Evolutionary conservation across 1,284 basidiomycete genomes (phyloP), one percentile per base, ranked within the genome.

Genomic region (Ganoderma lucidum): DNA sequence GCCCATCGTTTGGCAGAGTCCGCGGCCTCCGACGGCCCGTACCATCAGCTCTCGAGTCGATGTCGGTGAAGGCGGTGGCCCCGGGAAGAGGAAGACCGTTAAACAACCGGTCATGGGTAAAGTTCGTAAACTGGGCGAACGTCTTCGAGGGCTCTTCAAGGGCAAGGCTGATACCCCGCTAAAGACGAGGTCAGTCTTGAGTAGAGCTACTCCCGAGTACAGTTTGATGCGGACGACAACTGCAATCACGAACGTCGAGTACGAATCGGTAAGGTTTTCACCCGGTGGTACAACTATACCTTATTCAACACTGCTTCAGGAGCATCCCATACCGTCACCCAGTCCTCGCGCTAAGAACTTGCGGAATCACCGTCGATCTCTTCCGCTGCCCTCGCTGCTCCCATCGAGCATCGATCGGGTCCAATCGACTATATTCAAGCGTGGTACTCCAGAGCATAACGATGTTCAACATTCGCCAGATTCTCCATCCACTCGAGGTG

Each of bases 81-180:
- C 59, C 1, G 23, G 58, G 14, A 48, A 48, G 30, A 65, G 56
- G 65, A 44, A 44, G n/a, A 65, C 56, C 15, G 15, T 28, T 10
- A 73, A 66, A 51, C 62, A 61, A 59, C 70, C 73, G 30, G 70
- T 76, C 42, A 17, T 73, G 15, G 66, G 59, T 30, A 70, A 65
- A 19, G 42, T 69, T 42, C 68, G 65, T 37, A 64, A 73, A 45
- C 70, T 81, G 37, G 78, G 80, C 3, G 74, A 74, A 8, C 75
- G 76, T 19, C 73, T 81, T 30, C 75, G 74, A 65, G 75, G 74
- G 41, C 55, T 80, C 2, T 76, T 81, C 70, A 76, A 70, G 63
- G 48, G 45, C 41, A 75, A 70, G 66, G 62, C 30, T 8, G 64
- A 63, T 14, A 63, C 64, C 2, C 48, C 62, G n/a, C 14, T 65